Evolutionary conservation across 441 rosid genomes (phyloP).

Genomic region (Croton laevigatus): DNA sequence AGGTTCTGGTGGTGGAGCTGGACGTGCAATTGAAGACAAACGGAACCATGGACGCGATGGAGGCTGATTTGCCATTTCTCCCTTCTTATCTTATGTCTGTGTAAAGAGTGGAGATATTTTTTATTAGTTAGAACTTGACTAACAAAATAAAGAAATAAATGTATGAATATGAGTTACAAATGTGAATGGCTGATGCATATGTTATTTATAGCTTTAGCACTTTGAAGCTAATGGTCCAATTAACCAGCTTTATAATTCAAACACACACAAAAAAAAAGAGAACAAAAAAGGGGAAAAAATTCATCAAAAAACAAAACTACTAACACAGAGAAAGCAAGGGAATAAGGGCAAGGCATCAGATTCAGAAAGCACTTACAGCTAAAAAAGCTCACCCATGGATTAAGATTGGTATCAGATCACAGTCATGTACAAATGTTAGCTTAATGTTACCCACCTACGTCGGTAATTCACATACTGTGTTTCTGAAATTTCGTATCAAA

Average conservation of each 20-base stretch:
- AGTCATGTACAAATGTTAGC: slow-evolving; percentile 6
- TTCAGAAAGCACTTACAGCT: slow-evolving; percentile 32
- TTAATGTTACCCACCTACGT: neutral
- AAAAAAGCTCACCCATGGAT: slow-evolving; percentile 23
- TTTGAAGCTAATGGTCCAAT: neutral
- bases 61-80: slow-evolving; percentile 42
- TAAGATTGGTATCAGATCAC: slow-evolving; percentile 33
- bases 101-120: neutral
- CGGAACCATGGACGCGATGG: slow-evolving; percentile 60
- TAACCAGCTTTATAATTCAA: slow-evolving; percentile 4
- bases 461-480: too few relatives aligned
- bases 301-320: neutral
- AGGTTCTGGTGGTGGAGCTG: slow-evolving; percentile 25
- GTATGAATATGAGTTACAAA: neutral
- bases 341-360: slow-evolving; percentile 38
- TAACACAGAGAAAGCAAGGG: neutral
- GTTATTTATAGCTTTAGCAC: slow-evolving; percentile 23
- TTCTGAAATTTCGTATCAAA: too few relatives aligned
- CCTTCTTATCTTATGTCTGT: neutral
- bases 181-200: neutral
- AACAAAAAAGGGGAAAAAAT: neutral
- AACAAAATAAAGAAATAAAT: neutral
- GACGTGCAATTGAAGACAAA: slow-evolving; percentile 41
- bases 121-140: neutral
- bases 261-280: neutral